Evolutionary conservation across 768 basidiomycete genomes (phyloP).

Genomic region (Lactifluus subvellereus): DNA sequence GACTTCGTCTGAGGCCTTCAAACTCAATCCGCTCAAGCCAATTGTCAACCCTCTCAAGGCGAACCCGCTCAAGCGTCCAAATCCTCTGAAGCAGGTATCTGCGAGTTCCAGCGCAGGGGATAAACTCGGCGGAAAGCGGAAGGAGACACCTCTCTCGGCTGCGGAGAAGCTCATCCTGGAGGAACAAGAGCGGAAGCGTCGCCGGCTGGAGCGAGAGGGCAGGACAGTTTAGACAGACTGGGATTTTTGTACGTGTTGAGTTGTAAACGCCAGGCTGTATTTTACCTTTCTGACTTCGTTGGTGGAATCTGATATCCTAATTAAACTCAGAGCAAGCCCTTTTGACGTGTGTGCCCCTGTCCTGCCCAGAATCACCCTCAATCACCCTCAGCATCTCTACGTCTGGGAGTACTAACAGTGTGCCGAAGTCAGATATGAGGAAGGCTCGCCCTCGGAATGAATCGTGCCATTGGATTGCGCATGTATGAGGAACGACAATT

Average conservation of each 20-base stretch:
- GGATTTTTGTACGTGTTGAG: slow-evolving; percentile 13
- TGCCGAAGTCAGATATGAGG: no score
- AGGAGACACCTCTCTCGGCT: slow-evolving; percentile 58
- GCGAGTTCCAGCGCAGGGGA: slow-evolving; percentile 33
- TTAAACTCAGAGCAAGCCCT: neutral
- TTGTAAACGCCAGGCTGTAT: neutral
- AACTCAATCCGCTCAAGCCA: slow-evolving; percentile 56
- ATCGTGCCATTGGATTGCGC: no score
- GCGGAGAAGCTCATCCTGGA: slow-evolving; percentile 84
- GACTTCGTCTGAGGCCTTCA: slow-evolving; percentile 40
- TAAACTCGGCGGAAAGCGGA: slow-evolving; percentile 54
- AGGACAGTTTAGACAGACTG: slow-evolving; percentile 11
- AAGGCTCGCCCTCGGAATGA: no score
- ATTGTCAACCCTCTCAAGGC: slow-evolving; percentile 53
- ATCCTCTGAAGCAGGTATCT: slow-evolving; percentile 59
- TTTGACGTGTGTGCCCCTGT: neutral
- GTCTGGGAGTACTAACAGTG: neutral
- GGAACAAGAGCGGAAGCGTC: slow-evolving; percentile 84
- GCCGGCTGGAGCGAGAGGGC: slow-evolving; percentile 58
- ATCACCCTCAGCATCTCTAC: no score
- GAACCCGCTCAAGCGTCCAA: slow-evolving; percentile 68
- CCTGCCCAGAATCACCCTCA: neutral
- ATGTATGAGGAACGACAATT: no score
- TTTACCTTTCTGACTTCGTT: neutral
- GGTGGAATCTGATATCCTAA: neutral